A percentile compares a stretch with the other conserved stretches of the same genome.
Conservation (phyloP, 2,329 filamentous ascomycete genomes). For the Colletotrichum spaethianum region DNA sequence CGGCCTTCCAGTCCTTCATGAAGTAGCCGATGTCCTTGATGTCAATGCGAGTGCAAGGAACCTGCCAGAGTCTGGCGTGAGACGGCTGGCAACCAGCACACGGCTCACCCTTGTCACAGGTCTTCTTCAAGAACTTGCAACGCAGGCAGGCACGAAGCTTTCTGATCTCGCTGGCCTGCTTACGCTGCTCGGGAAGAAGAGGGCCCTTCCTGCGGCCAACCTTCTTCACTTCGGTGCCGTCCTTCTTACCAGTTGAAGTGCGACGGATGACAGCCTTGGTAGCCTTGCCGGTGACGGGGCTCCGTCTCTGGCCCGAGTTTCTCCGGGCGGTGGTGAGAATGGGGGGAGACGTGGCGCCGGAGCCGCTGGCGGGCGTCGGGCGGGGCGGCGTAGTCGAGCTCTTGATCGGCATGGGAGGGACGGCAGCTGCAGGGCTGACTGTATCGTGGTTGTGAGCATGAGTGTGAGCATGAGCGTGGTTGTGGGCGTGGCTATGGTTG, state of each 20-base stretch:
- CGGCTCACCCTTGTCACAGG: slow-evolving; percentile 96
- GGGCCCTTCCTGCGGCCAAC: slow-evolving; percentile 92
- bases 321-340: slow-evolving; percentile 75
- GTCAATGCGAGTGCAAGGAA: slow-evolving; percentile 96
- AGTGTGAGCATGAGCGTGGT: slow-evolving; percentile 49
- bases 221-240: slow-evolving; percentile 86
- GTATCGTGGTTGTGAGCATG: slow-evolving; percentile 62
- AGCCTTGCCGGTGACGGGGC: slow-evolving; percentile 80
- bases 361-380: slow-evolving; percentile 72
- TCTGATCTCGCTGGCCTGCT: slow-evolving; percentile 96
- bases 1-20: slow-evolving; percentile 99
- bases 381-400: slow-evolving; percentile 70
- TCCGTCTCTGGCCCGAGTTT: slow-evolving; percentile 81
- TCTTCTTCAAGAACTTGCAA: slow-evolving; percentile 99
- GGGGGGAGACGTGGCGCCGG: slow-evolving; percentile 72
- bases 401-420: slow-evolving; percentile 80
- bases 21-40: slow-evolving; percentile 99
- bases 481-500: slow-evolving; percentile 57
- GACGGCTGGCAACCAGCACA: slow-evolving; percentile 96
- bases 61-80: slow-evolving; percentile 95
- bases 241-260: slow-evolving; percentile 82
- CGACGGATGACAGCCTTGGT: slow-evolving; percentile 89
- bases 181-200: slow-evolving; percentile 91
- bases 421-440: slow-evolving; percentile 78
- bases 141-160: slow-evolving; percentile 94